A percentile compares a stretch with the other conserved stretches of the same genome.
phyloP scores from a whole-genome alignment of 1,284 basidiomycete genomes.

The Laetiporus sulphureus region DNA sequence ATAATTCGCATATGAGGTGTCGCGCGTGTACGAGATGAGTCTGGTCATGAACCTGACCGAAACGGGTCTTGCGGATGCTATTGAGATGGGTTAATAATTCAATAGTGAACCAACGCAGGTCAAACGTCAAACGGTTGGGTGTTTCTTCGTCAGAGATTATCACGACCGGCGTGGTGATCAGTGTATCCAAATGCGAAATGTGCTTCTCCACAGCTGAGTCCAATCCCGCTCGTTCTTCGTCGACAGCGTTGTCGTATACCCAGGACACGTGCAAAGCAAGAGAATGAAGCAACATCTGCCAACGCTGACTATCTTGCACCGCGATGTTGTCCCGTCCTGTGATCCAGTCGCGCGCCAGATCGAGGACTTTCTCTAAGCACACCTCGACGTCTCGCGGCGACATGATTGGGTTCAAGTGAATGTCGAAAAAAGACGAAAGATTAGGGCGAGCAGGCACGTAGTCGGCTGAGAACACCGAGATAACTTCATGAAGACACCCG shows the following conservation, averaged over 20 bases:
- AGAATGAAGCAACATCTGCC: conserved; percentile 20
- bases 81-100: conserved; percentile 45
- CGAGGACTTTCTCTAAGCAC: conserved; percentile 16
- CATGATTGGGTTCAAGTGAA: conserved; percentile 14
- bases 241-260: conserved; percentile 13
- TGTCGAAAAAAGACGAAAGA: conserved; percentile 13
- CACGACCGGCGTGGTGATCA: conserved; percentile 18
- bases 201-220: conserved; percentile 30
- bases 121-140: conserved; percentile 35
- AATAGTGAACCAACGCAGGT: conserved; percentile 53
- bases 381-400: conserved; percentile 16
- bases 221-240: conserved; percentile 19
- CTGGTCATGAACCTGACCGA: conserved; percentile 16
- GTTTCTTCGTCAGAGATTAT: conserved; percentile 19
- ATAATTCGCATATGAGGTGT: conserved; percentile 44
- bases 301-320: conserved; percentile 23
- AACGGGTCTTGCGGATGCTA: conserved; percentile 17
- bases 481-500: conserved; percentile 51
- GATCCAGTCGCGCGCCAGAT: conserved; percentile 27
- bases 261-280: conserved; percentile 22
- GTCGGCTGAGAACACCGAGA: conserved; percentile 28
- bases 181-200: conserved; percentile 30
- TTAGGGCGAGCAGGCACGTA: conserved; percentile 5
- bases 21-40: conserved; percentile 20
- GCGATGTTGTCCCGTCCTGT: conserved; percentile 29